These are phyloP conservation scores for Neofusicoccum umdonicola DNA, from an alignment of 2,329 filamentous ascomycete genomes.

Conservation along the genomic window DNA sequence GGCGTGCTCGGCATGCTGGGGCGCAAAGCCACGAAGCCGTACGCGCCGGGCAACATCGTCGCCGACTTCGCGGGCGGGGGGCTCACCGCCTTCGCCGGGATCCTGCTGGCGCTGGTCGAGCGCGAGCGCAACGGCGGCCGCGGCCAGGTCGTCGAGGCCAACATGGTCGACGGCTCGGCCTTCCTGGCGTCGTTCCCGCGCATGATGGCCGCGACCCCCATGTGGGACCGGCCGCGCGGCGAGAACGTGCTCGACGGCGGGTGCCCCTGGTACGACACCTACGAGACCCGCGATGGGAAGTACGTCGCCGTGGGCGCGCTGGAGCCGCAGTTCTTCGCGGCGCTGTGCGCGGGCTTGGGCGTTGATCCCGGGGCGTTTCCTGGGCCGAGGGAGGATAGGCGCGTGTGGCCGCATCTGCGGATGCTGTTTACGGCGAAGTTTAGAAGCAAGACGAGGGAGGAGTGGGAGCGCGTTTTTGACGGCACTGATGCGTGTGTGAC, in stretches of 20 bases:
- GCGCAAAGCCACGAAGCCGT: conserved; percentile 64
- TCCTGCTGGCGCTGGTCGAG: conserved; percentile 74
- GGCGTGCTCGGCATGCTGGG: conserved; percentile 78
- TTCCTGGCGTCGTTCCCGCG: conserved; percentile 79
- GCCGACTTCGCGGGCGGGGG: conserved; percentile 92
- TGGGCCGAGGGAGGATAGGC: conserved; percentile 56
- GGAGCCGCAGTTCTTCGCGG: conserved; percentile 79
- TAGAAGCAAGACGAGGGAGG: conserved; percentile 63
- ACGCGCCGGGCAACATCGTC: conserved; percentile 78
- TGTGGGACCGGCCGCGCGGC: conserved; percentile 66
- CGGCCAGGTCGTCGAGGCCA: conserved; percentile 90
- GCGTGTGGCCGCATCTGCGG: conserved; percentile 67
- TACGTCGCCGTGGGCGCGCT: conserved; percentile 86
- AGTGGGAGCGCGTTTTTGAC: conserved; percentile 87
- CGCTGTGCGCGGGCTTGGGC: conserved; percentile 65
- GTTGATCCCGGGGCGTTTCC: conserved; percentile 50
- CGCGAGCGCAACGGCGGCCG: conserved; percentile 58
- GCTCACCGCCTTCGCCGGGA: conserved; percentile 74
- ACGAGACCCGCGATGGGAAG: conserved; percentile 74
- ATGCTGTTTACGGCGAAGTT: conserved; percentile 63
- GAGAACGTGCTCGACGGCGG: conserved; percentile 80
- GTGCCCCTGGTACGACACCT: conserved; percentile 85
- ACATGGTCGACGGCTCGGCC: conserved; percentile 89
- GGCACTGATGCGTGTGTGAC: conserved; percentile 89
- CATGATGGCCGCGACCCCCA: conserved; percentile 60